Evolutionary conservation across 2,329 filamentous ascomycete species (phyloP).

Genomic region (Talaromyces piceae): DNA sequence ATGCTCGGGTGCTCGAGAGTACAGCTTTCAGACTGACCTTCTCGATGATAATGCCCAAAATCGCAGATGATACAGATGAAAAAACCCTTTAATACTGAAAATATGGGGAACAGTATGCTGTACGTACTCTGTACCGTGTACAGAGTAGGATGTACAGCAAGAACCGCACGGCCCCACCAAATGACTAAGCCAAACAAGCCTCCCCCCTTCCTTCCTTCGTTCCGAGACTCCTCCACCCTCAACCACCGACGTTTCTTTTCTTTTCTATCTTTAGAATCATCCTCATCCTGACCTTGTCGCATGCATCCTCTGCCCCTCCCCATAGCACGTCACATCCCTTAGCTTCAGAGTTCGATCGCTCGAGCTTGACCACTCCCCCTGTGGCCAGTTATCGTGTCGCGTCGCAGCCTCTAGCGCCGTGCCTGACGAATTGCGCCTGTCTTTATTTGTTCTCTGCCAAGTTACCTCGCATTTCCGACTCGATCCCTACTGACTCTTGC

Average conservation of each 20-base stretch:
- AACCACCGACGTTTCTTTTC: slow-evolving; percentile 8
- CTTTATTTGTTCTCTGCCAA: background rate
- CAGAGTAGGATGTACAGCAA: too few species aligned
- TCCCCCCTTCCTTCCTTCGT: background rate
- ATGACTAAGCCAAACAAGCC: too few species aligned
- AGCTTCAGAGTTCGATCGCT: slow-evolving; percentile 4
- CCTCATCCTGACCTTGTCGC: slow-evolving; percentile 12
- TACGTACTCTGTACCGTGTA: too few species aligned
- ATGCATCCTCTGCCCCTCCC: background rate
- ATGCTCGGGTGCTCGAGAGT: too few species aligned
- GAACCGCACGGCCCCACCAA: too few species aligned
- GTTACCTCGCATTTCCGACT: background rate
- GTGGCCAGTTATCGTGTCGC: slow-evolving; percentile 5
- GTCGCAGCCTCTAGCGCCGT: slow-evolving; percentile 4
- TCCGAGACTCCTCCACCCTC: slow-evolving; percentile 8
- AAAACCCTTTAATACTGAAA: too few species aligned
- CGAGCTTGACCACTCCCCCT: slow-evolving; percentile 4
- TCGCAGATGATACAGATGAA: too few species aligned
- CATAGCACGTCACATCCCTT: background rate
- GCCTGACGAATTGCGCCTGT: background rate
- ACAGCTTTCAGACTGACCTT: too few species aligned
- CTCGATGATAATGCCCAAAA: too few species aligned
- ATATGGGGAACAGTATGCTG: too few species aligned
- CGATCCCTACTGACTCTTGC: too few species aligned
- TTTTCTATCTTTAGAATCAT: slow-evolving; percentile 27